phyloP scores from a whole-genome alignment of 495 filamentous ascomycete species.

The Aeminium ludgeri region DNA sequence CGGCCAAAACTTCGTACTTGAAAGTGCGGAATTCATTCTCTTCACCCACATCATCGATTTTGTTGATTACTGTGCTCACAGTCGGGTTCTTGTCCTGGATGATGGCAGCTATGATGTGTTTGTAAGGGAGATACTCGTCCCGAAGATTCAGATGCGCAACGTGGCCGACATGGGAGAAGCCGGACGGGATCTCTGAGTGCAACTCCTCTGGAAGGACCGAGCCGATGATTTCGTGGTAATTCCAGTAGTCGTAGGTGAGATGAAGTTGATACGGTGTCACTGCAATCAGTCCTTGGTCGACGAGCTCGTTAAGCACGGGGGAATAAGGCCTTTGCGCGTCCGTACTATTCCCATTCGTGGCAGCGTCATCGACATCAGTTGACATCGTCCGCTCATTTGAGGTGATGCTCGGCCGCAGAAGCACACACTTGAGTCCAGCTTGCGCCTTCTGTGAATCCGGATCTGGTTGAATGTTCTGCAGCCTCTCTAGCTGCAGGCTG shows the following conservation, averaged over 20 bases:
- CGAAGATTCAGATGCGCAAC: conserved; percentile 87
- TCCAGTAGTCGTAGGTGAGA: conserved; percentile 76
- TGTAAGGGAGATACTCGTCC: conserved; percentile 62
- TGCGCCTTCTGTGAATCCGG: conserved; percentile 30
- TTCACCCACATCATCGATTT: conserved; percentile 70
- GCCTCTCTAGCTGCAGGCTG: conserved; percentile 40
- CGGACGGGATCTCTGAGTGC: conserved; percentile 61
- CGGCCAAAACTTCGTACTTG: conserved; percentile 76
- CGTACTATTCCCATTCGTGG: neutral
- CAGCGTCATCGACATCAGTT: conserved; percentile 36
- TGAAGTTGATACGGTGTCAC: conserved; percentile 57
- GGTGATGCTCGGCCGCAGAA: conserved; percentile 49
- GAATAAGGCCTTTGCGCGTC: conserved; percentile 4
- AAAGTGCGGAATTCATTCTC: conserved; percentile 84
- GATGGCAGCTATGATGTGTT: conserved; percentile 64
- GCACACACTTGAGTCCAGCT: conserved; percentile 48
- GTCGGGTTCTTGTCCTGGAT: conserved; percentile 71
- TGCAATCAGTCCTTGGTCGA: conserved; percentile 44
- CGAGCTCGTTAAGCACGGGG: conserved; percentile 45
- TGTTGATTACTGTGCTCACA: conserved; percentile 86
- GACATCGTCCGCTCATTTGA: conserved; percentile 5
- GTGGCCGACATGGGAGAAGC: conserved; percentile 77
- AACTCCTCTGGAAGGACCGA: conserved; percentile 56
- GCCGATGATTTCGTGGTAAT: conserved; percentile 62
- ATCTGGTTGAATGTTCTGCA: conserved; percentile 38